These are phyloP conservation scores for Tylopilus vinaceipallidus DNA, from an alignment of 768 basidiomycete species.

Conservation along the genomic window DNA sequence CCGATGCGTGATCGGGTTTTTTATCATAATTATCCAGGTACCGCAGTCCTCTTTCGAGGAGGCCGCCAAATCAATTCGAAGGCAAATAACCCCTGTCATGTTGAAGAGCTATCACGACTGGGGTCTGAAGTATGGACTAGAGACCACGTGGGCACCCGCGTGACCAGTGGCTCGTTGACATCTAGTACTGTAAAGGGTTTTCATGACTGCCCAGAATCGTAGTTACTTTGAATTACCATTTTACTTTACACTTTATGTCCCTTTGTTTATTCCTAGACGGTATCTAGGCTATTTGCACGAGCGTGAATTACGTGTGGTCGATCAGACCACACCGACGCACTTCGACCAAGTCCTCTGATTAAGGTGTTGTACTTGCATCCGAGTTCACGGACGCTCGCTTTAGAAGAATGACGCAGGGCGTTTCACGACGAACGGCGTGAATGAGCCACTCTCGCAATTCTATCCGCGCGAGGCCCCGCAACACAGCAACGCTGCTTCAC, in stretches of 20 bases:
- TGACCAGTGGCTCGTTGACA: neutral
- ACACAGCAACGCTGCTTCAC: neutral
- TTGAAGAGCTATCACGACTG: constrained; percentile 71
- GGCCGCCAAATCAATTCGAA: constrained; percentile 70
- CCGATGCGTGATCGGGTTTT: neutral
- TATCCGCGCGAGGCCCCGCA: neutral
- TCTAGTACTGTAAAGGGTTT: neutral
- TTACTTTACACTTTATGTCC: neutral
- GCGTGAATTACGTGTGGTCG: too few species aligned
- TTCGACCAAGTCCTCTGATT: too few species aligned
- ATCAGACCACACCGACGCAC: too few species aligned
- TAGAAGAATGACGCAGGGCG: too few species aligned
- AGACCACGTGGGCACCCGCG: constrained; percentile 1
- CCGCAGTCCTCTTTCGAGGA: constrained; percentile 66
- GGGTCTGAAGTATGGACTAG: constrained; percentile 41
- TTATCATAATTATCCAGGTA: constrained; percentile 50
- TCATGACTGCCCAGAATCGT: neutral
- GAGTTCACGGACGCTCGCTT: too few species aligned
- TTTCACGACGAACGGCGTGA: too few species aligned
- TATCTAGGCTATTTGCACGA: too few species aligned
- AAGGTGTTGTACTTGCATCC: too few species aligned
- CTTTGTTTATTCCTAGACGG: neutral
- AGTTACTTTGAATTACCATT: neutral
- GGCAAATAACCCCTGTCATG: constrained; percentile 83
- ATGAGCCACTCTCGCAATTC: constrained; percentile 5